phyloP scores from a whole-genome alignment of 306 rosid species.

The Geum urbanum region DNA sequence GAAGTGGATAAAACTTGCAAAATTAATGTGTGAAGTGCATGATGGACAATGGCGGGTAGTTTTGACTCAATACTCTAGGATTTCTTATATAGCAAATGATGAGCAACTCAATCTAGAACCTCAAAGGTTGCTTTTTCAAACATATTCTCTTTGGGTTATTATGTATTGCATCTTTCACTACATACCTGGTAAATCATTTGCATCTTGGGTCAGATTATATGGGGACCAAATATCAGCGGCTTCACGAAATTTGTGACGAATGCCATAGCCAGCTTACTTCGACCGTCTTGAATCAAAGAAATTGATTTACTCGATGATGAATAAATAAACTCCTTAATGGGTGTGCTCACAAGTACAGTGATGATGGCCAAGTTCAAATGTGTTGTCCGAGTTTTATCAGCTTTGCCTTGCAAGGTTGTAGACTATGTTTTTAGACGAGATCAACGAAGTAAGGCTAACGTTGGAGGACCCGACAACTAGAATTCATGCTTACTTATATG shows the following conservation, averaged over 20 bases:
- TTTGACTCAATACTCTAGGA: slow-evolving; percentile 42
- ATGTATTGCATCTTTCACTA: neutral
- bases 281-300: slow-evolving; percentile 42
- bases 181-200: neutral
- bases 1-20: slow-evolving; percentile 55
- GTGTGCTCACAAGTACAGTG: slow-evolving; percentile 51
- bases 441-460: slow-evolving; percentile 44
- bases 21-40: slow-evolving; percentile 40
- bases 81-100: slow-evolving; percentile 35
- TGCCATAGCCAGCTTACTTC: slow-evolving; percentile 39
- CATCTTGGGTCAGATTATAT: slow-evolving; percentile 35
- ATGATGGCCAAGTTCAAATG: slow-evolving; percentile 58
- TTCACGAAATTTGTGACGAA: slow-evolving; percentile 17
- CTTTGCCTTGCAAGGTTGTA: slow-evolving; percentile 40
- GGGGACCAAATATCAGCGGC: slow-evolving; percentile 29
- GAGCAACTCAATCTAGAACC: slow-evolving; percentile 42
- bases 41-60: slow-evolving; percentile 56
- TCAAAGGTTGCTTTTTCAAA: slow-evolving; percentile 43
- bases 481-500: slow-evolving; percentile 51
- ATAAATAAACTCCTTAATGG: slow-evolving; percentile 44
- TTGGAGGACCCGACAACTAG: slow-evolving; percentile 82
- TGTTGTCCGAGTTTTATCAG: slow-evolving; percentile 54
- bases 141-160: neutral
- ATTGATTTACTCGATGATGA: slow-evolving; percentile 25
- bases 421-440: slow-evolving; percentile 33